A percentile compares a stretch with the other conserved stretches of the same genome.
phyloP scores from a whole-genome alignment of 805 yeast species.

The Kuraishia capsulata region DNA sequence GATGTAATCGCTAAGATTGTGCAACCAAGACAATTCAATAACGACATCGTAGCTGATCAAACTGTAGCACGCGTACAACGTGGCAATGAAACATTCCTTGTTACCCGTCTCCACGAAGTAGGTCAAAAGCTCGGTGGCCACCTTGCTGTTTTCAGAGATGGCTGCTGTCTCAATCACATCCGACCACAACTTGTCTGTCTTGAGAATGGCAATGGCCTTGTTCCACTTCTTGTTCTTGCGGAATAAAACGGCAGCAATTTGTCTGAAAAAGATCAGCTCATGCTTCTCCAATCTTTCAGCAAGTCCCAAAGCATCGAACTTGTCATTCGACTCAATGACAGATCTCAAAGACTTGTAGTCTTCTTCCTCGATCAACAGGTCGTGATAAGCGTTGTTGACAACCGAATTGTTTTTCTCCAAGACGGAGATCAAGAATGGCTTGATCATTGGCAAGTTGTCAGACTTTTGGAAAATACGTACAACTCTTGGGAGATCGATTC shows the following conservation, averaged over 20 bases:
- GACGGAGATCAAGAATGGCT: slow-evolving; percentile 89
- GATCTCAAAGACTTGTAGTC: slow-evolving; percentile 85
- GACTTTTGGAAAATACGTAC: slow-evolving; percentile 91
- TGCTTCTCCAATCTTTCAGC: slow-evolving; percentile 93
- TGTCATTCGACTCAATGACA: slow-evolving; percentile 82
- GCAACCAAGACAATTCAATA: slow-evolving; percentile 85
- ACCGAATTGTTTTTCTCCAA: slow-evolving; percentile 83
- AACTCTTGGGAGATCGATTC: slow-evolving; percentile 90
- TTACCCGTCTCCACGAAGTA: slow-evolving; percentile 97
- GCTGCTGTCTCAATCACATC: slow-evolving; percentile 93
- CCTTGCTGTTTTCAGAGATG: slow-evolving; percentile 63
- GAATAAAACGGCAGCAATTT: slow-evolving; percentile 89
- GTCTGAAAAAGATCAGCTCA: slow-evolving; percentile 85
- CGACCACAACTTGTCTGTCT: slow-evolving; percentile 89
- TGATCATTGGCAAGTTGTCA: slow-evolving; percentile 92
- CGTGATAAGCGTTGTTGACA: slow-evolving; percentile 94
- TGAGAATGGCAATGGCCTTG: slow-evolving; percentile 81
- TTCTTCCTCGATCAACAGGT: slow-evolving; percentile 90
- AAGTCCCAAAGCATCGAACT: slow-evolving; percentile 85
- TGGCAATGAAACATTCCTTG: slow-evolving; percentile 89
- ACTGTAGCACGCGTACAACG: slow-evolving; percentile 79
- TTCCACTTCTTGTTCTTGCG: slow-evolving; percentile 90
- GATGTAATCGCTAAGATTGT: slow-evolving; percentile 71
- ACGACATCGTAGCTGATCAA: slow-evolving; percentile 76
- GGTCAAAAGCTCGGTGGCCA: slow-evolving; percentile 79